Percentiles rank a stretch among this genome's conserved stretches.
These are phyloP conservation scores for Lithospermum erythrorhizon DNA, from an alignment of 257 asterid species.

Conservation along the genomic window DNA sequence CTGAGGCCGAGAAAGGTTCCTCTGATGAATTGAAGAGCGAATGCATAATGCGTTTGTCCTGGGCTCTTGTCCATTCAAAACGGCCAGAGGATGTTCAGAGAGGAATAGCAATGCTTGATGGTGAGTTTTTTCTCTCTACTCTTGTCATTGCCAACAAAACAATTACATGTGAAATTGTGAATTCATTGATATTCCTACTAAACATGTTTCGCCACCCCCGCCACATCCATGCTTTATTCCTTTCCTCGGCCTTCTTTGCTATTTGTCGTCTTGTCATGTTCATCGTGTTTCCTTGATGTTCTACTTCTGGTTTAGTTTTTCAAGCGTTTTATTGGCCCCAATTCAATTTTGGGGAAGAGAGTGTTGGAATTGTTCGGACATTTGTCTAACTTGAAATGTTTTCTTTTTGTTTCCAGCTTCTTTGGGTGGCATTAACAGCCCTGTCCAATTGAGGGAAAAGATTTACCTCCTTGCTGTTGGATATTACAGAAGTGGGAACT, in stretches of 20 bases:
- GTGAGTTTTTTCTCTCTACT: conserved; percentile 20
- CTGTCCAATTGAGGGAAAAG: conserved; percentile 47
- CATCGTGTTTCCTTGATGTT: too few relatives aligned
- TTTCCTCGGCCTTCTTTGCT: too few relatives aligned
- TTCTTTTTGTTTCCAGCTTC: conserved; percentile 41
- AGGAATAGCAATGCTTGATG: conserved; percentile 97
- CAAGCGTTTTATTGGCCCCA: too few relatives aligned
- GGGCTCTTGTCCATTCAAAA: conserved; percentile 96
- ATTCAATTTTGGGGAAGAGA: too few relatives aligned
- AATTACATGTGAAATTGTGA: not conserved
- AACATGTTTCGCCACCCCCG: too few relatives aligned
- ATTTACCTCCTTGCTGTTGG: conserved; percentile 82
- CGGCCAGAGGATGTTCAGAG: conserved; percentile 72
- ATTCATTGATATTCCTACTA: too few relatives aligned
- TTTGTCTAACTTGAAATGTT: too few relatives aligned
- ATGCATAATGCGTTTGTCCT: conserved; percentile 86
- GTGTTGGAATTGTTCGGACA: too few relatives aligned
- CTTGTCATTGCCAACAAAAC: not conserved
- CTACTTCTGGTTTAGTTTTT: too few relatives aligned
- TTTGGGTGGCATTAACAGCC: conserved; percentile 41
- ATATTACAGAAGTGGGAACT: conserved; percentile 70
- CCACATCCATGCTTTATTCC: too few relatives aligned
- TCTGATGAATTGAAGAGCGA: conserved; percentile 61
- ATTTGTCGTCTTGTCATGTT: too few relatives aligned
- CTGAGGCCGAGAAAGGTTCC: conserved; percentile 74